These are phyloP conservation scores for Komagataella mondaviorum DNA, from an alignment of 805 yeast genomes.

Conservation along the genomic window DNA sequence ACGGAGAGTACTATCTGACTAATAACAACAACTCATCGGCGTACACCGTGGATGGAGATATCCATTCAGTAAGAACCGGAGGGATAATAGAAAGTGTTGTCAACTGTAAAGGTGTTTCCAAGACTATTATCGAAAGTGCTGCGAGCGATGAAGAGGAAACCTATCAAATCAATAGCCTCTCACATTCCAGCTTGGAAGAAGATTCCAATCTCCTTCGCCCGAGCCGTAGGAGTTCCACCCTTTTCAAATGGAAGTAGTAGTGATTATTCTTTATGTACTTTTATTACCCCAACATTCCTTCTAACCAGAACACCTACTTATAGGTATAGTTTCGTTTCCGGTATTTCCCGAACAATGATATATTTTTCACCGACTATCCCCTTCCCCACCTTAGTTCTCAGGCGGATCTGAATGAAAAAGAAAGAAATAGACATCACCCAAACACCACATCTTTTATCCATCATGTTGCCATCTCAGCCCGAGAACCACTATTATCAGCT, in stretches of 20 bases:
- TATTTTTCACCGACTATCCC: no score
- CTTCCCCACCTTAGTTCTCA: no score
- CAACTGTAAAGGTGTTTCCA: conserved; percentile 73
- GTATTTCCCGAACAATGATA: not conserved
- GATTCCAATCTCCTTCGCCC: not conserved
- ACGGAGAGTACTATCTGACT: not conserved
- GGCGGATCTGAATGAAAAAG: no score
- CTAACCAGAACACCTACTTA: not conserved
- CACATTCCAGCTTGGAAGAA: not conserved
- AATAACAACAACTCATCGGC: not conserved
- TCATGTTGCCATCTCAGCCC: not conserved
- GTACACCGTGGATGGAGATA: conserved; percentile 1
- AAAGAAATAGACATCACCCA: not conserved
- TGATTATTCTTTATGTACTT: not conserved
- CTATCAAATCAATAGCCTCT: conserved; percentile 3
- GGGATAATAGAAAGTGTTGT: conserved; percentile 73
- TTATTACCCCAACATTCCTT: not conserved
- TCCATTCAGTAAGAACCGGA: conserved; percentile 25
- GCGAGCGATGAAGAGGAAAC: conserved; percentile 28
- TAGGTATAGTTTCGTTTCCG: not conserved
- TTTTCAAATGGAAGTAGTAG: not conserved
- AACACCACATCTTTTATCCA: not conserved
- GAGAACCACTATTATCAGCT: not conserved
- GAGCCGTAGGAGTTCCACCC: not conserved
- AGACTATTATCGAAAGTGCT: conserved; percentile 69